Evolutionary conservation across 305 asterid species (phyloP), one percentile per base, ranked within the genome.

Genomic region (Ilex paraguariensis): DNA sequence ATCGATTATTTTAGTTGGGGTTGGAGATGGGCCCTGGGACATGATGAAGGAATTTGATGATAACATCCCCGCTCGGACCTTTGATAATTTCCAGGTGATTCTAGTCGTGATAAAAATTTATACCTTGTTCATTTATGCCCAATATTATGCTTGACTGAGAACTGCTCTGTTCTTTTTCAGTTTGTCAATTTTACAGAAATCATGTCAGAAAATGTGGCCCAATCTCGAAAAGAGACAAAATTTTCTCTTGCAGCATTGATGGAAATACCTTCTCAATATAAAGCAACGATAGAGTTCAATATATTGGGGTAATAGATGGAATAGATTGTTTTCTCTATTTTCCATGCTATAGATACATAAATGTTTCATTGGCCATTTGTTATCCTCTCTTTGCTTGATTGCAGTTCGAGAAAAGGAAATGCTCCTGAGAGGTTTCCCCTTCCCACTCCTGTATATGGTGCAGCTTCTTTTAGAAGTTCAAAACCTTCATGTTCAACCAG

Each of bases 371-470:
- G 0, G 42, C 42, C 9, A 5, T 36, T 36, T 4, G 9, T 36
- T 36, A 36, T 36, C 42, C 42, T 36, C 42, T 36, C 42, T 32
- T 13, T 30, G 8, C 31, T 52, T 52, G 56, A 52, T 56, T 56
- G 42, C 73, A 92, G 97, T 42, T 79, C 76, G 28, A 71, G 56
- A 54, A 90, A 73, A 59, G 87, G 85, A 55, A 81, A 69, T 59
- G 62, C 80, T 61, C 84, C 86, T 9, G 79, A 70, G 42, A 82
- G 91, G 67, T 73, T 87, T 55, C 72, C 97, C 64, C 95, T 85
- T 65, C 96, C 98, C 66, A 95, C 97, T 71, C 96, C 98, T 8
- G 57, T 71, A 52, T 70, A 79, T 70, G 82, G 85, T 42, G 64
- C 79, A 33, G 57, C 75, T 55, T 79, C 77, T 61, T 42, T 66